Conservation (phyloP, 352 stramenopile genomes). For the Phytophthora multivora region DNA sequence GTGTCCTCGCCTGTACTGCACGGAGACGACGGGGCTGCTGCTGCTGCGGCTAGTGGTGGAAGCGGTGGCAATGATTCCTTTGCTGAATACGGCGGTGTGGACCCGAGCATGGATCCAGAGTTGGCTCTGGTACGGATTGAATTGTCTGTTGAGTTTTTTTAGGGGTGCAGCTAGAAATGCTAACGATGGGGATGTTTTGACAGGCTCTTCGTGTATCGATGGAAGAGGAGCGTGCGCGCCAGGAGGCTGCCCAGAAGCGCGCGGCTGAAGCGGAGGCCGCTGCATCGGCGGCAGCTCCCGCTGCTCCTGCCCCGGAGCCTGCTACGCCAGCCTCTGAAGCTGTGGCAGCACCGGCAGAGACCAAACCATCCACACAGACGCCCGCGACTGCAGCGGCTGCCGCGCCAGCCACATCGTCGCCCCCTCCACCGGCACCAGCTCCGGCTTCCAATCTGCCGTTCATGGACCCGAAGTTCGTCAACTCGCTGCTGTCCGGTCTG, state of each 20-base stretch:
- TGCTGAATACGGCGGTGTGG: conserved; percentile 95
- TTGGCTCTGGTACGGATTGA: conserved; percentile 91
- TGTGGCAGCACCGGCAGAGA: conserved; percentile 23
- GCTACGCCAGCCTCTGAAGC: conserved; percentile 54
- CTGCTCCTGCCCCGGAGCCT: conserved; percentile 33
- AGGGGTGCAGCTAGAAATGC: not conserved
- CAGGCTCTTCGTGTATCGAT: conserved; percentile 96
- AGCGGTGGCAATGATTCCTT: conserved; percentile 74
- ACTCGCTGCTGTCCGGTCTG: conserved; percentile 87
- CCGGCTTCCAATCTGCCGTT: conserved; percentile 87
- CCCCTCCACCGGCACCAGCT: conserved; percentile 68
- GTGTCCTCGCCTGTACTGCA: conserved; percentile 95
- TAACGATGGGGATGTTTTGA: conserved; percentile 10
- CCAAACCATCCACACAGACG: conserved; percentile 45
- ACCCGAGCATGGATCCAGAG: conserved; percentile 99
- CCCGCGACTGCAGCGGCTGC: conserved; percentile 25
- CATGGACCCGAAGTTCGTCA: conserved; percentile 91
- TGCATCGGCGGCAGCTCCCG: conserved; percentile 49
- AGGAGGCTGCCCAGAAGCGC: conserved; percentile 93
- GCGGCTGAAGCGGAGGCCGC: conserved; percentile 85
- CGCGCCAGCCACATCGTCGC: conserved; percentile 22
- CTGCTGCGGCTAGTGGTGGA: conserved; percentile 29
- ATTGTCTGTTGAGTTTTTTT: not conserved
- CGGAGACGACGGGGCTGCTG: conserved; percentile 79
- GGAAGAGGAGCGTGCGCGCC: conserved; percentile 97